Evolutionary conservation across 1,284 basidiomycete species (phyloP).

Genomic region (Ganoderma sp.): DNA sequence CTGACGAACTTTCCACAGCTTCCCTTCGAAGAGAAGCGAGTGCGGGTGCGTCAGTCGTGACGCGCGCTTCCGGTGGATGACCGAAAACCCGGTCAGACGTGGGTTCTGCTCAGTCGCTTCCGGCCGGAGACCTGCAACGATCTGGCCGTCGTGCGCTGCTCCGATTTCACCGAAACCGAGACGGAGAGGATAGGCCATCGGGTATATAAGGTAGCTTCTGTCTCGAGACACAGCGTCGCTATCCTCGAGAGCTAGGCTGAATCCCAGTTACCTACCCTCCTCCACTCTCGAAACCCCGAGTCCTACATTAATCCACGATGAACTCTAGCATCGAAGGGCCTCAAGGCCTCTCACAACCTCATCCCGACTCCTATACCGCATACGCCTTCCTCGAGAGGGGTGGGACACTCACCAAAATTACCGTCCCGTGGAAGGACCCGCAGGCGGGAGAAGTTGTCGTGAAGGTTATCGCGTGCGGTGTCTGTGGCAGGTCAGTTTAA

Average conservation of each 20-base stretch:
- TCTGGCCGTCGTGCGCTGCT: neutral
- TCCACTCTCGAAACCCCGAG: neutral
- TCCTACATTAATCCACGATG: neutral
- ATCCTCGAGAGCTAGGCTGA: neutral
- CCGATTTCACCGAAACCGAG: neutral
- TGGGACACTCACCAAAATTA: constrained; percentile 28
- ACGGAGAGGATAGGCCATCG: neutral
- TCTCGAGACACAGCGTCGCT: neutral
- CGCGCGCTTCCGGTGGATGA: neutral
- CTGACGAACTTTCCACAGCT: neutral
- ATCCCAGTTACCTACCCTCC: neutral
- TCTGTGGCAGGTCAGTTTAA: constrained; percentile 35
- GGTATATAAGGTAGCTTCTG: neutral
- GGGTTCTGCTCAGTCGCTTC: neutral
- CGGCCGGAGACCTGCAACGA: neutral
- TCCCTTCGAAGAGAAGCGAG: neutral
- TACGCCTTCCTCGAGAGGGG: constrained; percentile 33
- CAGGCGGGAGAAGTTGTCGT: constrained; percentile 32
- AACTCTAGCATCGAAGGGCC: neutral
- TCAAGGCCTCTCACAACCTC: constrained; percentile 2
- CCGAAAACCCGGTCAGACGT: neutral
- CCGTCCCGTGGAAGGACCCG: constrained; percentile 37
- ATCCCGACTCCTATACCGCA: constrained; percentile 35
- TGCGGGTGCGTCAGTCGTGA: neutral
- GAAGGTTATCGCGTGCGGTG: constrained; percentile 38